A percentile compares a stretch with the other conserved stretches of the same genome.
Conservation (phyloP, 257 asterid genomes). For the Solanum corneliomulleri region DNA sequence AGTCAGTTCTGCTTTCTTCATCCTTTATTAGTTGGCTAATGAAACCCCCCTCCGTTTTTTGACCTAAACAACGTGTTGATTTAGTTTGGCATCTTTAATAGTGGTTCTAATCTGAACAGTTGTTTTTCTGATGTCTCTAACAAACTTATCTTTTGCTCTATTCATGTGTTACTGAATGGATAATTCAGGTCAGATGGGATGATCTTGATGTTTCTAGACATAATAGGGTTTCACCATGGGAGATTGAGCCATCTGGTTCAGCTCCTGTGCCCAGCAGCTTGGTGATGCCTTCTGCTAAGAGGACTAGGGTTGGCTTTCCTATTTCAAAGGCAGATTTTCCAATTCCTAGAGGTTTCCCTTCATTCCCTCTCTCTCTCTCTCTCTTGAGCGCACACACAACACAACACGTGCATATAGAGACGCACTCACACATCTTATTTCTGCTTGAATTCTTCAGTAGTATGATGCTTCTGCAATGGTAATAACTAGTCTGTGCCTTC, state of each 20-base stretch:
- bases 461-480: neutral
- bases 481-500: neutral
- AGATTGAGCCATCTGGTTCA: conserved; percentile 65
- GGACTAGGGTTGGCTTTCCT: conserved; percentile 60
- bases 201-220: conserved; percentile 62
- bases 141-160: neutral
- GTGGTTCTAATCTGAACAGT: neutral
- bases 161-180: neutral
- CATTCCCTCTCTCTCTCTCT: neutral
- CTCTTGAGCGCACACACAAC: neutral
- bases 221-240: conserved; percentile 97
- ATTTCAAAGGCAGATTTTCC: conserved; percentile 41
- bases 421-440: neutral
- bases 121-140: neutral
- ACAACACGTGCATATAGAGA: neutral
- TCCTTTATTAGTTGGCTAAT: neutral
- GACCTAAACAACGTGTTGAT: neutral
- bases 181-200: conserved; percentile 92
- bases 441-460: neutral
- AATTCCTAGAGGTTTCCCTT: conserved; percentile 35
- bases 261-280: conserved; percentile 51
- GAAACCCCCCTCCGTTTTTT: neutral
- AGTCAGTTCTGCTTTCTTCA: neutral
- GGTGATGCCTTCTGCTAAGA: conserved; percentile 55
- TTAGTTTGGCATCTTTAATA: neutral